A percentile compares a stretch with the other conserved stretches of the same genome.
phyloP scores from a whole-genome alignment of 2,329 filamentous ascomycete species.

The Cladobotryum mycophilum region DNA sequence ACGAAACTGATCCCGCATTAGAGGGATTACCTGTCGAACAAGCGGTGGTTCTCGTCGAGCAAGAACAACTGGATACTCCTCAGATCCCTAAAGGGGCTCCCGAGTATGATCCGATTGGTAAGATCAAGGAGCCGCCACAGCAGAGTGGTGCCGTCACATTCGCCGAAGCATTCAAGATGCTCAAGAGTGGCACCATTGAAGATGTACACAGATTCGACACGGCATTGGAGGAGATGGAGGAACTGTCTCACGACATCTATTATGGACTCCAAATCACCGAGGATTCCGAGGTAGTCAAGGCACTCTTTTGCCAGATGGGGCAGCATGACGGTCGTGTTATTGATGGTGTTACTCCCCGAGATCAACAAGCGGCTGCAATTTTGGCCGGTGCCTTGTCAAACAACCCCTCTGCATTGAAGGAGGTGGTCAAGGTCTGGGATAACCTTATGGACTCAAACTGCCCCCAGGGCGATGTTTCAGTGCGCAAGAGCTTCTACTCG shows the following conservation, averaged over 20 bases:
- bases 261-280: slow-evolving; percentile 59
- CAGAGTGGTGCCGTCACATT: slow-evolving; percentile 22
- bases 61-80: slow-evolving; percentile 29
- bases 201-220: slow-evolving; percentile 35
- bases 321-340: slow-evolving; percentile 20
- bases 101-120: slow-evolving; percentile 50
- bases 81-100: slow-evolving; percentile 46
- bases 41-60: slow-evolving; percentile 50
- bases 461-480: slow-evolving; percentile 16
- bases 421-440: slow-evolving; percentile 44
- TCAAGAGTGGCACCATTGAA: slow-evolving; percentile 38
- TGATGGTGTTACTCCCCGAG: slow-evolving; percentile 29
- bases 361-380: slow-evolving; percentile 50
- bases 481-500: slow-evolving; percentile 36
- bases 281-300: slow-evolving; percentile 45
- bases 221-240: slow-evolving; percentile 52
- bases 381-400: slow-evolving; percentile 56
- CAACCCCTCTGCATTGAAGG: slow-evolving; percentile 54
- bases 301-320: slow-evolving; percentile 52
- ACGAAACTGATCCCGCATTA: slow-evolving; percentile 41
- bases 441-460: slow-evolving; percentile 35
- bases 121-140: slow-evolving; percentile 45
- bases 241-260: slow-evolving; percentile 63
- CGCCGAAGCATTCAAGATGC: slow-evolving; percentile 33
- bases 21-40: slow-evolving; percentile 48